Base-by-base conservation (phyloP, 139 green algal genomes). In the Chlorella sp. region DNA sequence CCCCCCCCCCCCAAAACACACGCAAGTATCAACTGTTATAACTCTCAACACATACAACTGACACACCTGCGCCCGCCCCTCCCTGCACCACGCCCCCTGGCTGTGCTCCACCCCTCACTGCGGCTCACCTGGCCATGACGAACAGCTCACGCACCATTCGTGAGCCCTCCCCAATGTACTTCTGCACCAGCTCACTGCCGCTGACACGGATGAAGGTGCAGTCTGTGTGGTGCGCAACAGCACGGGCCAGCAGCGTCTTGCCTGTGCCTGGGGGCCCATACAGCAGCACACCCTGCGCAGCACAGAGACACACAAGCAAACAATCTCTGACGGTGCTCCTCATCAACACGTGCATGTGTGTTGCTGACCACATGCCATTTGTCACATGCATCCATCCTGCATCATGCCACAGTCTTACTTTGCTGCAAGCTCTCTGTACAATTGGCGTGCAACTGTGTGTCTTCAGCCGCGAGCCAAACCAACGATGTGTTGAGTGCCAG, bases 131-230 rank as follows among this genome's bases (percentile, higher is more conserved):
- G 10, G 95, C 95, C 95, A 99, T 99, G 63, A 99, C 92, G 69
- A 99, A 99, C 1, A 99, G 93, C 88, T 99, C 95, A 20, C 95
- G 86, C 55, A 99, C 95, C 95, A 99, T 99, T 67, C 95, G 87
- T 3, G 85, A 93, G 27, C 95, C 95, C 82, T 99, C 95, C 6
- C 95, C 95, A 65, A 99, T 99, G 89, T 99, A 99, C 87, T 99
- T 99, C 74, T 99, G 95, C 55, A 99, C 95, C 35, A 99, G 88
- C 87, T 99, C 95, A 5, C 83, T 92, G 32, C 95, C 95, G 0
- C 84, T 94, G 27, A 99, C 95, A 35, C 95, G 88, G 78, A 99
- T 99, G 89, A 99, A 99, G 34, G 96, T 99, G 86, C 95, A 99
- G 85, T 99, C 95, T 24, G 96, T 99, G 90, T 99, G 96, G 79